Evolutionary conservation across 768 basidiomycete species (phyloP), one percentile per base, ranked within the genome.

Genomic region (Rhodocollybia butyracea): DNA sequence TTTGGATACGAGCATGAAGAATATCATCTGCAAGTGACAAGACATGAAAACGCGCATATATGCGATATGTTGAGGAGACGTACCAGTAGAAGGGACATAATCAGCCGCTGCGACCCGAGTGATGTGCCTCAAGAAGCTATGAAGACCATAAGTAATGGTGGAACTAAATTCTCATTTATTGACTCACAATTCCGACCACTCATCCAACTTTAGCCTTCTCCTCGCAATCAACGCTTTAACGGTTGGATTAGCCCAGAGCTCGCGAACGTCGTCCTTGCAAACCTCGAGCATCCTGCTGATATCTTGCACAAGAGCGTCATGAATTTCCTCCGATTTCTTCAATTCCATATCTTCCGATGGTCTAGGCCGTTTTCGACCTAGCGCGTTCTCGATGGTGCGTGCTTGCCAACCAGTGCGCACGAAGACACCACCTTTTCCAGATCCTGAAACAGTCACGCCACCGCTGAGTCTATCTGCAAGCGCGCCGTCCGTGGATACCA

Each of bases 141-240:
- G 29, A 56, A 36, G 41, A 50, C 31, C 47, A 56, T 69, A 54
- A 66, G 48, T 56, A n/a, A 46, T 10, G 34, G 22, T 15, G 30
- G 53, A 17, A n/a, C 26, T 40, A 40, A 13, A 45, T 39, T 24
- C 17, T 53, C 31, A 22, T 17, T 22, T 39, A 30, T 53, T 40
- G 27, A 76, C 91, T 68, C 65, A 93, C 91, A 89, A 94, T 71
- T 92, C 91, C 12, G 89, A 84, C 86, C 90, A 91, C 67, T 94
- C 91, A 60, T 93, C 90, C 48, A 93, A 74, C 63, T 88, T 86
- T 46, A 93, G 69, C 56, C 84, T 83, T 55, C 90, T 77, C 63
- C 80, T 84, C 21, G 73, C 73, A 43, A 91, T 84, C 67, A 92
- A 70, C 26, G 77, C 81, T 63, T 80, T 82, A 51, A 94, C 91